Percentiles rank a stretch among this genome's conserved stretches.
phyloP scores from a whole-genome alignment of 495 filamentous ascomycete species.

The Neurospora sp. region DNA sequence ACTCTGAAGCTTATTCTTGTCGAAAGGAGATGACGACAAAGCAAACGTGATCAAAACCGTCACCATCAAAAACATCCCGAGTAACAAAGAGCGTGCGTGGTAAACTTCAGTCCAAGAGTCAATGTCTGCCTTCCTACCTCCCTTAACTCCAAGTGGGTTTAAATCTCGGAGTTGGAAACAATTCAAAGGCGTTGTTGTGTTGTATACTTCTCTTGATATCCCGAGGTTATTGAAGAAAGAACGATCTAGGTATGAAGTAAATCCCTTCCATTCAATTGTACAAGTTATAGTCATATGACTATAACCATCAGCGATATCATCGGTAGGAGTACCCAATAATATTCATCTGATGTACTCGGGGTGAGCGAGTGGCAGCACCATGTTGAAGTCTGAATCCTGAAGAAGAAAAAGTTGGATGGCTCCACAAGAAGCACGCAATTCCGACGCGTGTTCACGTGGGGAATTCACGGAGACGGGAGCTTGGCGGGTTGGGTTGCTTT shows the following conservation, averaged over 20 bases:
- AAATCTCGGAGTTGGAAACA: not conserved
- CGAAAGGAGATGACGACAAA: too few species aligned
- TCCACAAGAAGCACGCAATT: not conserved
- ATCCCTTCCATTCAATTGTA: not conserved
- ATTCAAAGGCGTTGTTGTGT: not conserved
- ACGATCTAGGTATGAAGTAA: not conserved
- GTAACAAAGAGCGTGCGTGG: not conserved
- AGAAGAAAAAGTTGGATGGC: not conserved
- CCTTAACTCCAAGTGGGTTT: not conserved
- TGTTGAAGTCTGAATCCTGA: not conserved
- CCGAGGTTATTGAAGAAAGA: not conserved
- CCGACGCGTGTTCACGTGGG: not conserved
- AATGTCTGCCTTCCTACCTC: not conserved
- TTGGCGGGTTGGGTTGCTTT: not conserved
- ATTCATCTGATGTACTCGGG: not conserved
- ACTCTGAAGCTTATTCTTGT: too few species aligned
- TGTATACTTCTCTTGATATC: not conserved
- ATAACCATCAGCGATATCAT: not conserved
- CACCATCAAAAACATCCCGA: not conserved
- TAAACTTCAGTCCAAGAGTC: not conserved
- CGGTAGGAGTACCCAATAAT: not conserved
- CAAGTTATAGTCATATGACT: too few species aligned
- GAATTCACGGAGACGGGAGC: not conserved
- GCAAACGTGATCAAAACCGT: too few species aligned
- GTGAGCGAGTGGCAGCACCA: not conserved